These are phyloP conservation scores for Uncinocarpus reesii DNA, from an alignment of 2,329 filamentous ascomycete genomes.

Conservation along the genomic window DNA sequence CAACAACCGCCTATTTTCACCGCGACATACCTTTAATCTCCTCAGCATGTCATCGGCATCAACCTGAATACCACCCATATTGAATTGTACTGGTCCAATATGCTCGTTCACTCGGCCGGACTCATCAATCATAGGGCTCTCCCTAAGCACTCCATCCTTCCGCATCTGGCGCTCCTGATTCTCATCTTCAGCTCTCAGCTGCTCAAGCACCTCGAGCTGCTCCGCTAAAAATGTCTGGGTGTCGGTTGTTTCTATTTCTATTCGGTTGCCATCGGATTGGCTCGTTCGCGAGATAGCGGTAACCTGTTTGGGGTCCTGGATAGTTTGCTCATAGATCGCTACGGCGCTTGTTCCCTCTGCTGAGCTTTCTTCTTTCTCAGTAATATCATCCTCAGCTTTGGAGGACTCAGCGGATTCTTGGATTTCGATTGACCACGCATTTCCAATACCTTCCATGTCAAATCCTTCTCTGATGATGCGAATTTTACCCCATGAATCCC, in stretches of 20 bases:
- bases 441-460: conserved; percentile 75
- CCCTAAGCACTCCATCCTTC: conserved; percentile 24
- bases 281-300: conserved; percentile 47
- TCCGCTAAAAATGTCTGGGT: conserved; percentile 66
- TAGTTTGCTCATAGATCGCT: conserved; percentile 65
- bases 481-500: conserved; percentile 98
- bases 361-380: conserved; percentile 20
- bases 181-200: conserved; percentile 47
- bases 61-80: conserved; percentile 94
- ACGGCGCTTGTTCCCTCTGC: conserved; percentile 50
- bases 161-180: conserved; percentile 30
- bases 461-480: conserved; percentile 83
- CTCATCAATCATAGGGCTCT: conserved; percentile 31
- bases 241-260: conserved; percentile 58
- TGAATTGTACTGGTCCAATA: conserved; percentile 92
- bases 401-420: conserved; percentile 41
- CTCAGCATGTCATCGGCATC: conserved; percentile 90
- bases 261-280: conserved; percentile 31
- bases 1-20: not conserved
- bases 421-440: conserved; percentile 77
- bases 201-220: conserved; percentile 67
- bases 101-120: conserved; percentile 55
- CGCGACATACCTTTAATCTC: conserved; percentile 58
- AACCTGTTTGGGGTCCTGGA: conserved; percentile 61
- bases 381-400: conserved; percentile 21